phyloP scores from a whole-genome alignment of 306 rosid species.

The Urtica urens region DNA sequence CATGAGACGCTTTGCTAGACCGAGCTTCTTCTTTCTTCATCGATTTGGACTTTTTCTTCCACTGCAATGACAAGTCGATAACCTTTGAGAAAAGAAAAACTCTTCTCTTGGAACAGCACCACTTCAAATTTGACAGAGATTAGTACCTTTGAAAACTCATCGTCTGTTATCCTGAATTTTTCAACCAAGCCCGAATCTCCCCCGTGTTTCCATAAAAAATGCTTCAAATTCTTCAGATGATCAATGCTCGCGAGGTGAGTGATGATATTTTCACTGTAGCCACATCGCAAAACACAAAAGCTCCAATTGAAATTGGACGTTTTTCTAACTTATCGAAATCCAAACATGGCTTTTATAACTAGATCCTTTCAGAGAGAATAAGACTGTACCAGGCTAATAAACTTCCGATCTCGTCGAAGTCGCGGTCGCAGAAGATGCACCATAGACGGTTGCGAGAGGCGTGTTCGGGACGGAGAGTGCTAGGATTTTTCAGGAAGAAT shows the following conservation, averaged over 20 bases:
- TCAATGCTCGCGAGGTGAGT: constrained; percentile 54
- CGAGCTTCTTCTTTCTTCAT: constrained; percentile 28
- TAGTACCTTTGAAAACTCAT: constrained; percentile 55
- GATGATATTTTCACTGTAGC: constrained; percentile 55
- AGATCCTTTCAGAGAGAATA: no score
- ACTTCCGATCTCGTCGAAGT: constrained; percentile 41
- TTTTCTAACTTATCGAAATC: neutral
- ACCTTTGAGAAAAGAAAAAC: neutral
- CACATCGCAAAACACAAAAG: neutral
- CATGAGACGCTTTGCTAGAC: constrained; percentile 25
- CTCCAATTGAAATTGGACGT: neutral
- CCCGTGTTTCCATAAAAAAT: constrained; percentile 75
- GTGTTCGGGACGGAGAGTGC: constrained; percentile 30
- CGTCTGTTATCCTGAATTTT: constrained; percentile 38
- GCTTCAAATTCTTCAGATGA: constrained; percentile 77
- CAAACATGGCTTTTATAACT: constrained; percentile 2
- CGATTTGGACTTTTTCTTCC: constrained; percentile 63
- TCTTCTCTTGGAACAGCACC: neutral
- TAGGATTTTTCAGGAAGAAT: constrained; percentile 50
- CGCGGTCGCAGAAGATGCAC: constrained; percentile 70
- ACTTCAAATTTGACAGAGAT: no score
- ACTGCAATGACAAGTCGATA: constrained; percentile 38
- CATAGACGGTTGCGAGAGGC: constrained; percentile 60
- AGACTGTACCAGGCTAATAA: constrained; percentile 50
- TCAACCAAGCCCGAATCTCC: constrained; percentile 38